Evolutionary conservation across 306 rosid species (phyloP), one percentile per base, ranked within the genome.

Genomic region (Glycine soja): DNA sequence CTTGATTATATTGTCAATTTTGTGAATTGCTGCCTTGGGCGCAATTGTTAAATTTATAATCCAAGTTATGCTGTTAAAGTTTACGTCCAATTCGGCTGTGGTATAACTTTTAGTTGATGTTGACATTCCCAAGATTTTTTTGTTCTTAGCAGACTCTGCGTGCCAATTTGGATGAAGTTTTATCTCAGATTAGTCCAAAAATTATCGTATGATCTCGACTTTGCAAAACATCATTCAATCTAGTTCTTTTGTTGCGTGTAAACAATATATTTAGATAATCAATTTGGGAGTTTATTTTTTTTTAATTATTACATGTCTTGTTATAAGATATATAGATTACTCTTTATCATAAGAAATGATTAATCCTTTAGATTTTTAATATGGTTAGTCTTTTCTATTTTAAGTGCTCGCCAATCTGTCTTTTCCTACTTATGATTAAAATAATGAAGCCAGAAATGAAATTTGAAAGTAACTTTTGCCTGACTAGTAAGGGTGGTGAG

Each of bases 1-100:
- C 52, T 46, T 63, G 40, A 75, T 53, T 54, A 38, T 62, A 42
- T 74, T 72, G 38, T 74, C 18, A 74, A 74, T 79, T 66, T 69
- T 82, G 58, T 76, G 75, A 70, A 70, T 76, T 69, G 14, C 34
- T 47, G 19, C 67, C 46, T 78, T 54, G 58, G 18, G 59, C 42
- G 32, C 73, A 69, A 12, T 38, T 83, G 11, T 48, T 66, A 11
- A 54, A 56, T 42, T 80, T 63, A 72, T 72, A 50, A 18, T 38
- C 57, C 9, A 13, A 19, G 68, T 38, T 72, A 14, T 18, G 67
- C 34, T 63, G 76, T 19, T 64, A 0, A 16, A 38, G 42, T 19
- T 52, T 8, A 8, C 42, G 19, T 50, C 34, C 63, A 46, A 15
- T 38, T 40, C 5, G 6, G 56, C 43, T 47, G 40, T 18, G 2